These are phyloP conservation scores for Malbranchea zuffiana DNA, from an alignment of 2,329 filamentous ascomycete genomes.

Conservation along the genomic window DNA sequence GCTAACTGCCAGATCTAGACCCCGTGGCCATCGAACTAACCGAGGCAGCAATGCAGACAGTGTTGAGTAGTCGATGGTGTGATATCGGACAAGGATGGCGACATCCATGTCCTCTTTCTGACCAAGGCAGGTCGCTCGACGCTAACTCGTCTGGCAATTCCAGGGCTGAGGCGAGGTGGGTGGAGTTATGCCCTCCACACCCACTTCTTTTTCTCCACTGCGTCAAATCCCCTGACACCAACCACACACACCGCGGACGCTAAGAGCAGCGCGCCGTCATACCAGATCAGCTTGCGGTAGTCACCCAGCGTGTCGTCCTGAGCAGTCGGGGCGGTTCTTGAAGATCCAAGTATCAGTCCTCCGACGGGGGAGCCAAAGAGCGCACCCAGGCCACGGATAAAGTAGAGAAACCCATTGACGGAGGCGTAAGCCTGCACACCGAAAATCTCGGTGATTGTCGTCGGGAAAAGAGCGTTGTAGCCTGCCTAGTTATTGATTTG, in stretches of 20 bases:
- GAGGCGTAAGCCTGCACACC: constrained; percentile 30
- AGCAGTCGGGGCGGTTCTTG: constrained; percentile 3
- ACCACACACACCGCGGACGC: constrained; percentile 18
- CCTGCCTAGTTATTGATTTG: not conserved
- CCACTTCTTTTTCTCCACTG: constrained; percentile 17
- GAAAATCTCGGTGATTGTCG: constrained; percentile 31
- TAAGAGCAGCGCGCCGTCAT: constrained; percentile 19
- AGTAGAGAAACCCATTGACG: constrained; percentile 32
- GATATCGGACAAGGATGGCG: too few species aligned
- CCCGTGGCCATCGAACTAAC: too few species aligned
- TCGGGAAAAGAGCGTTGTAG: constrained; percentile 27
- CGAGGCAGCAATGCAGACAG: too few species aligned
- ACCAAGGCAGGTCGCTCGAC: too few species aligned
- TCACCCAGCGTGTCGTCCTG: constrained; percentile 6
- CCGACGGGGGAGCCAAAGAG: constrained; percentile 30
- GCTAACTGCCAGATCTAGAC: too few species aligned
- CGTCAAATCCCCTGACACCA: constrained; percentile 18
- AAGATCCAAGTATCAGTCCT: constrained; percentile 16
- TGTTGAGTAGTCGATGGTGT: too few species aligned
- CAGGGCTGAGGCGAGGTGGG: too few species aligned
- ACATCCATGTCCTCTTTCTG: too few species aligned
- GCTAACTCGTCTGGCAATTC: too few species aligned
- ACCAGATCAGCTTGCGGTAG: constrained; percentile 17
- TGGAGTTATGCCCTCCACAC: constrained; percentile 9
- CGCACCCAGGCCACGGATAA: constrained; percentile 29